These are phyloP conservation scores for Chenopodium album DNA, from an alignment of 148 eudicot species.

Conservation along the genomic window DNA sequence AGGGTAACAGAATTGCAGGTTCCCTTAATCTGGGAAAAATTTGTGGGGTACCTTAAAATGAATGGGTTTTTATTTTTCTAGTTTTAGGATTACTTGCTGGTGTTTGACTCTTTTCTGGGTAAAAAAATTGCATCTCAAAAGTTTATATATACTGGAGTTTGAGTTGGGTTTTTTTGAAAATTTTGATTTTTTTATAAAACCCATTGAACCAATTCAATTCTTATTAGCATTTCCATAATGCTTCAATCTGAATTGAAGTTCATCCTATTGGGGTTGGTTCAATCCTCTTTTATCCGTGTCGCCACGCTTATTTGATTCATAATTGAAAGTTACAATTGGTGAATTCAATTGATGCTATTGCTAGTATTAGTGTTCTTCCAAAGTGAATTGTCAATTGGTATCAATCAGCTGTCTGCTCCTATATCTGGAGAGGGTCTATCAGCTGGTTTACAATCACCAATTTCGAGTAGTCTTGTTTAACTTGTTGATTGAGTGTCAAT, in stretches of 20 bases:
- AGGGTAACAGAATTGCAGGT: slow-evolving; percentile 18
- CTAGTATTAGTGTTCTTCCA: not conserved
- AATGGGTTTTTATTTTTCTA: slow-evolving; percentile 11
- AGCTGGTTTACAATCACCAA: not conserved
- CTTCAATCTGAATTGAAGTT: not conserved
- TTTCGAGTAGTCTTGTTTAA: not conserved
- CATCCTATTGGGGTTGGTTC: slow-evolving; percentile 11
- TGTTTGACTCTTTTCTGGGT: slow-evolving; percentile 27
- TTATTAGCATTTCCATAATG: slow-evolving; percentile 22
- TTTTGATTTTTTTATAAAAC: slow-evolving; percentile 10
- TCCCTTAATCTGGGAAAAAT: slow-evolving; percentile 26
- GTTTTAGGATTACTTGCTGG: slow-evolving; percentile 4
- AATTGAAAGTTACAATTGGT: not conserved
- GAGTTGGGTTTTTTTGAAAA: slow-evolving; percentile 1
- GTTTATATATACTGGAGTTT: slow-evolving; percentile 1
- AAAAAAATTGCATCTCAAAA: slow-evolving; percentile 11
- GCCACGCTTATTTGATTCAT: slow-evolving; percentile 4
- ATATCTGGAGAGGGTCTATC: not conserved
- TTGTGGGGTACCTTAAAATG: slow-evolving; percentile 17
- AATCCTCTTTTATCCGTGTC: slow-evolving; percentile 8
- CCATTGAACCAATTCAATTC: slow-evolving; percentile 2
- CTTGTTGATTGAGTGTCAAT: not conserved
- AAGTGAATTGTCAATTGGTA: not conserved
- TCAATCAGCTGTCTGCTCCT: not conserved
- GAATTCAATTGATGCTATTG: not conserved